Percentiles rank a stretch among this genome's conserved stretches.
These are phyloP conservation scores for Drechslerella coelobrocha DNA, from an alignment of 2,329 filamentous ascomycete genomes.

Conservation along the genomic window DNA sequence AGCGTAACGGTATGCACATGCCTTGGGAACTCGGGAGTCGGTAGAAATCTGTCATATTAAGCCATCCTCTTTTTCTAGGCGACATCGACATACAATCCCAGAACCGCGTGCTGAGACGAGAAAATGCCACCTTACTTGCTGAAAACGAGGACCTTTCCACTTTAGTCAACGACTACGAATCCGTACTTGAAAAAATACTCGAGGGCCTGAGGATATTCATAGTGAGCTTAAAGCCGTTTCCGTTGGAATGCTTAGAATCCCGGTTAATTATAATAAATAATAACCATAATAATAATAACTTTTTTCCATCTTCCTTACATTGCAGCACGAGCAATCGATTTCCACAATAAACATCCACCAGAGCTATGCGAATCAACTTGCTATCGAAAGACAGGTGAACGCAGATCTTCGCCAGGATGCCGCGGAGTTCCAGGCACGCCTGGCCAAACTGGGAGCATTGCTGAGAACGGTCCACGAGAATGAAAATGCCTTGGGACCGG, in stretches of 20 bases:
- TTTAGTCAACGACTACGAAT: slow-evolving; percentile 54
- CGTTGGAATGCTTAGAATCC: background rate
- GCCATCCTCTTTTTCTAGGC: background rate
- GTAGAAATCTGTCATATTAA: background rate
- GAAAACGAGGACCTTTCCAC: slow-evolving; percentile 54
- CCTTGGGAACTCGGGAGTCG: background rate
- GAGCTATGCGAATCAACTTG: slow-evolving; percentile 54
- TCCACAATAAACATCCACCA: slow-evolving; percentile 55
- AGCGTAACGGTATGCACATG: slow-evolving; percentile 8
- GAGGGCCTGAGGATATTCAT: slow-evolving; percentile 54
- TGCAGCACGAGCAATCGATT: slow-evolving; percentile 55
- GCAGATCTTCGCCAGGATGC: slow-evolving; percentile 54
- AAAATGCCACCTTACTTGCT: slow-evolving; percentile 52
- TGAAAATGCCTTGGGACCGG: slow-evolving; percentile 52
- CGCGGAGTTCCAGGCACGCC: slow-evolving; percentile 53
- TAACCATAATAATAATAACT: too few relatives aligned
- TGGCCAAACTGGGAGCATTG: slow-evolving; percentile 51
- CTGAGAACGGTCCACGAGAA: slow-evolving; percentile 53
- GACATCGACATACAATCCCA: slow-evolving; percentile 49
- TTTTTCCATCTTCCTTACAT: background rate
- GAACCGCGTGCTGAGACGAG: slow-evolving; percentile 51
- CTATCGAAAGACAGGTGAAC: slow-evolving; percentile 53
- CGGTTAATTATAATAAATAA: too few relatives aligned
- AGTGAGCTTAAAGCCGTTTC: slow-evolving; percentile 30
- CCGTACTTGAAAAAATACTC: slow-evolving; percentile 54